Base-by-base conservation (phyloP, 78 protist genomes). In the Dictyostelium brefeldianum region DNA sequence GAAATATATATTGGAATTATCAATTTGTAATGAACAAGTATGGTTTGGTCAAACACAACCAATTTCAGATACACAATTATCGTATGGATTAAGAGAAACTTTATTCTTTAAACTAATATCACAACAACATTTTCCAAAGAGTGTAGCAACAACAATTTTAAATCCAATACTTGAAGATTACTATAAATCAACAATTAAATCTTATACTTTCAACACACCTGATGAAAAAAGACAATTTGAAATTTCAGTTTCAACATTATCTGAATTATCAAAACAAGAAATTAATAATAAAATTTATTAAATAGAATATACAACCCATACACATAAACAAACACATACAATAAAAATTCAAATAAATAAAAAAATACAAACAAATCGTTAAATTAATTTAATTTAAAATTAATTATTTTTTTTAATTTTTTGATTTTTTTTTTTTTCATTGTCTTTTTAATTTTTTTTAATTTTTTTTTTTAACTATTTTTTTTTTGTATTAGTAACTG, bases 181-280 rank as follows among this genome's bases (percentile, higher is more conserved):
- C 50, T 48, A 48, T 50, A 43, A 75, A 50, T 47, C 29, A 10
- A 27, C 48, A 14, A 27, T 75, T 1, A 75, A 43, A 25, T 46
- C 36, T 18, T 12, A 18, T 75, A n/a, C 10, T 22, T 36, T 69
- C 50, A 22, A 53, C 22, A 5, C 20, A 0, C 5, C 43, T 4
- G 75, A 67, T 17, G 47, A 75, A 48, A 75, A 75, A 50, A 75
- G 81, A 75, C 65, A 75, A 50, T 75, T 75, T 27, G 67, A 75
- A 75, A 75, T 48, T 9, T 22, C 54, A 1, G 12, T 75, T 15
- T 8, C 65, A 27, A 75, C 64, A 75, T 20, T 75, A 27, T 75
- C 51, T 27, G 81, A 75, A 27, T 50, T 75, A 50, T 75, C 41
- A 15, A 43, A 48, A 75, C 6, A 48, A 5, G 57, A 75, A 46